Percentiles rank a stretch among this genome's conserved stretches.
phyloP scores from a whole-genome alignment of 2,329 filamentous ascomycete genomes.

The Botrytis deweyae region DNA sequence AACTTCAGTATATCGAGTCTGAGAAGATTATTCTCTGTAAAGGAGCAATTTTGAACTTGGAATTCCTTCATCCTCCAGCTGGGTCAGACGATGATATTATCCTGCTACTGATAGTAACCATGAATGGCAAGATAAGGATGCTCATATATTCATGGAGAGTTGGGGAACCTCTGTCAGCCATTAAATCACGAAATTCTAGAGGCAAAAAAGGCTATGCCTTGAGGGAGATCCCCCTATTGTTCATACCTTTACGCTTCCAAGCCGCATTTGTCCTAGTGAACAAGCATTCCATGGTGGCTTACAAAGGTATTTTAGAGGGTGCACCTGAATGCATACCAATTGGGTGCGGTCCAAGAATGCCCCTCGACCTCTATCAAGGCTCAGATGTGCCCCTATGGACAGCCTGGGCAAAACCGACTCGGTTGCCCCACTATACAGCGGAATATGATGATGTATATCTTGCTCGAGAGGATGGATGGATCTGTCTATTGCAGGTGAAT shows the following conservation, averaged over 20 bases:
- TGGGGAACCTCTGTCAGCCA: conserved; percentile 48
- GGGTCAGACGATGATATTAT: conserved; percentile 70
- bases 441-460: conserved; percentile 79
- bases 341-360: not conserved
- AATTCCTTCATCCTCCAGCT: conserved; percentile 73
- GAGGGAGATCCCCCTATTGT: conserved; percentile 60
- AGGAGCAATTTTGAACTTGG: conserved; percentile 80
- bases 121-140: conserved; percentile 51
- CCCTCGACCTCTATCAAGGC: conserved; percentile 42
- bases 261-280: conserved; percentile 70
- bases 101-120: conserved; percentile 64
- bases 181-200: conserved; percentile 51
- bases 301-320: conserved; percentile 54
- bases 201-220: conserved; percentile 43
- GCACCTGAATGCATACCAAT: conserved; percentile 41
- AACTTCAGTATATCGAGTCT: conserved; percentile 58
- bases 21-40: conserved; percentile 46
- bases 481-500: conserved; percentile 70
- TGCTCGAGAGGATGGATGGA: conserved; percentile 80
- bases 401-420: conserved; percentile 77
- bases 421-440: conserved; percentile 59
- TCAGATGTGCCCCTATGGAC: conserved; percentile 65
- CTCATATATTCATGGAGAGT: conserved; percentile 61
- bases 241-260: conserved; percentile 71
- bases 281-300: conserved; percentile 56